Conservation (phyloP, 805 yeast genomes). For the Maudiozyma pseudohumilis region DNA sequence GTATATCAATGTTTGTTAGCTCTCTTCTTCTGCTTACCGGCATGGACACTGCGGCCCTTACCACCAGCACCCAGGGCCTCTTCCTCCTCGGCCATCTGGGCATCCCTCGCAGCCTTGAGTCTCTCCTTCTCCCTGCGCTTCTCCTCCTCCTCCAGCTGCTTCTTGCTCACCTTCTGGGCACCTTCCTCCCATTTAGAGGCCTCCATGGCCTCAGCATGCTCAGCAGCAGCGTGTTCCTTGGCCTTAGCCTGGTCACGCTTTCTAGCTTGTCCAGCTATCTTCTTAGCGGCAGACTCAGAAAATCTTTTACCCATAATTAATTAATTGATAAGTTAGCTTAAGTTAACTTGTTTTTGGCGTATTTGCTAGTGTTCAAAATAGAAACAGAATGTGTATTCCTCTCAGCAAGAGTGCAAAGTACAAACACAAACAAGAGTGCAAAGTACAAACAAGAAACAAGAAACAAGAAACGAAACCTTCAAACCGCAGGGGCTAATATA, state of each 20-base stretch:
- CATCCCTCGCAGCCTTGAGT: conserved; percentile 27
- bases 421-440: no score
- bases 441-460: no score
- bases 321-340: neutral
- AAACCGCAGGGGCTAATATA: no score
- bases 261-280: conserved; percentile 28
- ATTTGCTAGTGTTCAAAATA: no score
- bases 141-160: conserved; percentile 24
- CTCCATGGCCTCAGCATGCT: conserved; percentile 24
- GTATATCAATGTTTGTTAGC: neutral
- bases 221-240: conserved; percentile 19
- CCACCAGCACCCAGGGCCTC: conserved; percentile 20
- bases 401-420: no score
- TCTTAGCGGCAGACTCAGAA: conserved; percentile 28
- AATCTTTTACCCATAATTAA: conserved; percentile 29
- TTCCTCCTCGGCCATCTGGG: conserved; percentile 27
- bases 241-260: conserved; percentile 26
- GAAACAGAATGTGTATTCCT: no score
- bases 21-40: conserved; percentile 10
- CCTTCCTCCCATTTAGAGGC: conserved; percentile 29
- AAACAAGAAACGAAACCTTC: no score
- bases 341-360: no score
- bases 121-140: conserved; percentile 23
- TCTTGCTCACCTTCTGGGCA: conserved; percentile 17
- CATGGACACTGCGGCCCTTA: conserved; percentile 7